Percentiles rank a stretch among this genome's conserved stretches.
phyloP scores from a whole-genome alignment of 306 rosid genomes.

The Pterocarpus macrocarpus region DNA sequence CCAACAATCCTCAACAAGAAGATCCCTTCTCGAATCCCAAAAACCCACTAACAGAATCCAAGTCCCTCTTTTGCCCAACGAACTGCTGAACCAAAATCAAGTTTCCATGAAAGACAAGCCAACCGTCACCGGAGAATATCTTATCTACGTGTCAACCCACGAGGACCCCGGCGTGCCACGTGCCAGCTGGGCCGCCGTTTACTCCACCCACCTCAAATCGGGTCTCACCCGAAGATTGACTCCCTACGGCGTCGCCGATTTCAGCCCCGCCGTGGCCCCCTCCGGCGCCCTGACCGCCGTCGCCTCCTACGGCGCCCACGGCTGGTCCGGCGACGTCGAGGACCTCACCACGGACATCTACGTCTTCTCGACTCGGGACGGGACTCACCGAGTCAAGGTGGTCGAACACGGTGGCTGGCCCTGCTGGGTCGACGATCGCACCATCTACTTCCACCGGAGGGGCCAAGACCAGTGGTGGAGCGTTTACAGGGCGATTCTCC shows the following conservation, averaged over 20 bases:
- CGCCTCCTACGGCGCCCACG: constrained; percentile 76
- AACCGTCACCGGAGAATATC: constrained; percentile 56
- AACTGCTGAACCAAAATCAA: neutral
- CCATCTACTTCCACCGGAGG: constrained; percentile 81
- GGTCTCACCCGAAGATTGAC: constrained; percentile 78
- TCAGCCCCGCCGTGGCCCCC: constrained; percentile 85
- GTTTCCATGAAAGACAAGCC: constrained; percentile 83
- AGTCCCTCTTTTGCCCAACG: constrained; percentile 56
- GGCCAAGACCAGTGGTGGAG: constrained; percentile 87
- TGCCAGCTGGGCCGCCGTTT: constrained; percentile 81
- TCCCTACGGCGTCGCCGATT: constrained; percentile 77
- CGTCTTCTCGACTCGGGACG: constrained; percentile 74
- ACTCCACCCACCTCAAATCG: constrained; percentile 69
- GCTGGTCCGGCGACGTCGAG: constrained; percentile 85
- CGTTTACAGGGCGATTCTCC: constrained; percentile 70
- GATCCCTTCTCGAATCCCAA: constrained; percentile 58
- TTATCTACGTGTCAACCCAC: constrained; percentile 81
- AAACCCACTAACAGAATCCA: constrained; percentile 55
- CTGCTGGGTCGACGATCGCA: constrained; percentile 77
- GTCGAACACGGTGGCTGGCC: constrained; percentile 98
- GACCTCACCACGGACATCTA: constrained; percentile 85
- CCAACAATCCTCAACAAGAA: neutral
- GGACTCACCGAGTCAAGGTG: constrained; percentile 67
- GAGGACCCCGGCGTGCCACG: constrained; percentile 67
- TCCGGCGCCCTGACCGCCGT: constrained; percentile 84